Conservation (phyloP, 257 asterid genomes). For the Apocynum venetum region DNA sequence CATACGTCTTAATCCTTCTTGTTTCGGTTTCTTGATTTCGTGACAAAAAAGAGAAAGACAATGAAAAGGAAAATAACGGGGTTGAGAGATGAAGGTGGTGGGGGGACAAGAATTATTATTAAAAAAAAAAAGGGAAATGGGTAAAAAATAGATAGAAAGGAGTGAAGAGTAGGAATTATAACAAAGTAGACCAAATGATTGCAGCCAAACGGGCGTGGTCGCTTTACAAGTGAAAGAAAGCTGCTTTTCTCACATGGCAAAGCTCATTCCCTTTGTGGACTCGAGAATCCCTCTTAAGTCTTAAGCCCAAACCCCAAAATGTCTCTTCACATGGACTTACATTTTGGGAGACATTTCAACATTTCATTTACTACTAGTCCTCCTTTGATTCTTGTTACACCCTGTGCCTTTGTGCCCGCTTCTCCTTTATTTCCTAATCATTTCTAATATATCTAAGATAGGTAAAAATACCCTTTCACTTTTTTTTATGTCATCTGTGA, state of each 20-base stretch:
- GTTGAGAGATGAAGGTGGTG: neutral
- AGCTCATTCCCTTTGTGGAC: slow-evolving; percentile 21
- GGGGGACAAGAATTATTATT: neutral
- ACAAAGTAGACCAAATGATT: slow-evolving; percentile 72
- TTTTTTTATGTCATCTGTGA: neutral
- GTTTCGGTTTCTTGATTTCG: slow-evolving; percentile 9
- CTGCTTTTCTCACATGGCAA: slow-evolving; percentile 45
- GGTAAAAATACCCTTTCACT: neutral
- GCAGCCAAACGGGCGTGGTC: slow-evolving; percentile 71
- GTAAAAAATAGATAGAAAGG: neutral
- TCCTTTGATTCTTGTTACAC: neutral
- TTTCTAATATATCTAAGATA: neutral
- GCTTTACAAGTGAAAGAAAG: slow-evolving; percentile 38
- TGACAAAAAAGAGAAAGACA: neutral
- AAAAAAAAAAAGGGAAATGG: slow-evolving; percentile 6
- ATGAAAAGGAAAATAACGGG: neutral
- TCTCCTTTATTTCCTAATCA: slow-evolving; percentile 2
- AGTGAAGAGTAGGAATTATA: slow-evolving; percentile 39
- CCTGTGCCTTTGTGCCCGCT: slow-evolving; percentile 15
- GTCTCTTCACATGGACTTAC: slow-evolving; percentile 10
- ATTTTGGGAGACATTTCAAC: neutral
- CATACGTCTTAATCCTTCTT: neutral
- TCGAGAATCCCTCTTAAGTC: slow-evolving; percentile 12
- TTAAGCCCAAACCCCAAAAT: slow-evolving; percentile 7
- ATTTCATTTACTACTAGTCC: neutral